Evolutionary conservation across 2,329 filamentous ascomycete species (phyloP), one percentile per base, ranked within the genome.

Genomic region (Chaetomiaceae sp.): DNA sequence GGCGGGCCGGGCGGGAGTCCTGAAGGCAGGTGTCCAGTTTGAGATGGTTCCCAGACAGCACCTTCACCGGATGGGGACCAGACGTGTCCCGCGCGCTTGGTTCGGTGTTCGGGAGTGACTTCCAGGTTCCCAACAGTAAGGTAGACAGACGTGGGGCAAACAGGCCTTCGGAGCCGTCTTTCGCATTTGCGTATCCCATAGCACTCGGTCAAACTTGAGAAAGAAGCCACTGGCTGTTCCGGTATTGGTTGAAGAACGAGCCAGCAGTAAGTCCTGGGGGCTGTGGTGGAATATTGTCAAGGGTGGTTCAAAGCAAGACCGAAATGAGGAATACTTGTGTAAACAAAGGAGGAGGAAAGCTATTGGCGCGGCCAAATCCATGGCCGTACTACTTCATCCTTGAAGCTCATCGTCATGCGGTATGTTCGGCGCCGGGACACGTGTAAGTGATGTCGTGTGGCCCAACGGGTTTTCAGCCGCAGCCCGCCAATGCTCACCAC

Each of bases 161-260:
- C n/a, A 31, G 7, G 23, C 20, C 25, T 5, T 12, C 25, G 23
- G 40, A 6, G 25, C 11, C 17, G n/a, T 2, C n/a, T 33, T 17
- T n/a, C 4, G 25, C n/a, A 34, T 43, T 11, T n/a, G 15, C 7
- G 8, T n/a, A n/a, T n/a, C n/a, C n/a, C n/a, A n/a, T n/a, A n/a
- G n/a, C 17, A n/a, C 6, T 46, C 20, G 31, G 15, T 19, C 19
- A 40, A 14, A 37, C 27, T 8, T 19, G 8, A 27, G 9, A 27
- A 34, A 34, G 8, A 34, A 40, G 9, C 25, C 22, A 17, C 6
- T 14, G 39, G 29, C 15, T 12, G 27, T 14, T 22, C 40, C 23
- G 17, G 39, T 36, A 54, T 54, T 49, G 53, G 47, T 22, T n/a
- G n/a, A 39, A 19, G 33, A 51, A 45, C 34, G 49, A 51, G 34